phyloP scores from a whole-genome alignment of 2,329 filamentous ascomycete genomes.

The Aspergillus neotritici region DNA sequence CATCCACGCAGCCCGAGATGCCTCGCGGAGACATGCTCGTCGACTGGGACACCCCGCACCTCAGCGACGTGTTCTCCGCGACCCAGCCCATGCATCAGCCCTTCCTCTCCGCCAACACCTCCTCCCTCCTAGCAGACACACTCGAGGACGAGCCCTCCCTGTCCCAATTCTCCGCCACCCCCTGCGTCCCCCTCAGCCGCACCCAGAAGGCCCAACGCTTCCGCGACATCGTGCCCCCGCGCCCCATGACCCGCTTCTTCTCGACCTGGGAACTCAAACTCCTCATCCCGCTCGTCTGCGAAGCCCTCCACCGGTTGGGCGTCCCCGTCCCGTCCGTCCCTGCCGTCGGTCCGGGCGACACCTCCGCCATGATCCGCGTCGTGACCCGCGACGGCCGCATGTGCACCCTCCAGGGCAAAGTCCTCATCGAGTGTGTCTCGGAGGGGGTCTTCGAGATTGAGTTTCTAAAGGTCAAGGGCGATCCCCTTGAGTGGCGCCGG shows the following conservation, averaged over 20 bases:
- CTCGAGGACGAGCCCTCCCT: slow-evolving; percentile 80
- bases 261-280: slow-evolving; percentile 70
- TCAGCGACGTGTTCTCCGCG: slow-evolving; percentile 38
- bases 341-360: slow-evolving; percentile 43
- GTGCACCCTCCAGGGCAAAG: slow-evolving; percentile 41
- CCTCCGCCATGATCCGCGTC: slow-evolving; percentile 62
- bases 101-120: slow-evolving; percentile 29
- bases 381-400: slow-evolving; percentile 58
- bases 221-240: slow-evolving; percentile 81
- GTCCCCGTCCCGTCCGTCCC: slow-evolving; percentile 59
- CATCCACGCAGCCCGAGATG: slow-evolving; percentile 81
- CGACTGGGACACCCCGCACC: slow-evolving; percentile 79
- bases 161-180: slow-evolving; percentile 75
- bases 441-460: slow-evolving; percentile 72
- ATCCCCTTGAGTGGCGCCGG: slow-evolving; percentile 91
- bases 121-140: slow-evolving; percentile 49
- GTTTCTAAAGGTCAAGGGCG: slow-evolving; percentile 91
- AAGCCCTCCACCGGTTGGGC: slow-evolving; percentile 78
- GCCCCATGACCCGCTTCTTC: slow-evolving; percentile 87
- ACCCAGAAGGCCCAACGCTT: slow-evolving; percentile 88
- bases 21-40: slow-evolving; percentile 69
- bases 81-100: slow-evolving; percentile 43
- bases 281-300: slow-evolving; percentile 71
- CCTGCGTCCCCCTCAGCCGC: slow-evolving; percentile 71
- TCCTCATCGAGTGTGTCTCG: slow-evolving; percentile 41